These are phyloP conservation scores for Pseudomicrostroma phylloplanum DNA, from an alignment of 1,284 basidiomycete genomes.

Conservation along the genomic window DNA sequence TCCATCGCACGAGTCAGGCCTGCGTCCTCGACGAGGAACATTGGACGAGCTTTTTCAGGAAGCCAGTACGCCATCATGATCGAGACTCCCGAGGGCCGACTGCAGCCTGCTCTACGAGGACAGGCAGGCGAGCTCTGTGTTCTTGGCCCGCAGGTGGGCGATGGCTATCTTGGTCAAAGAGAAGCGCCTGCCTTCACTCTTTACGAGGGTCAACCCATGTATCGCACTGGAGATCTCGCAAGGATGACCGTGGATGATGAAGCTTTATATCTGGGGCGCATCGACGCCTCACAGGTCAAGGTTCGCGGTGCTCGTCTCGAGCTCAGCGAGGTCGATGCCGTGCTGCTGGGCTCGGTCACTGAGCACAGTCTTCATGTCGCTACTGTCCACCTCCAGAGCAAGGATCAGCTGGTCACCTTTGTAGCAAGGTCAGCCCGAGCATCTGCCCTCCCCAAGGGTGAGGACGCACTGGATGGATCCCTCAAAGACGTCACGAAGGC, in stretches of 20 bases:
- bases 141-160: slow-evolving; percentile 39
- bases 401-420: slow-evolving; percentile 8
- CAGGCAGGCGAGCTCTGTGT: slow-evolving; percentile 43
- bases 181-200: slow-evolving; percentile 27
- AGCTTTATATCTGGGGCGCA: slow-evolving; percentile 41
- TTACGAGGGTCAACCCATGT: slow-evolving; percentile 21
- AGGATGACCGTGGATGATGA: slow-evolving; percentile 27
- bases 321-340: slow-evolving; percentile 39
- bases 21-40: slow-evolving; percentile 22
- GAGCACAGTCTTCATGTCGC: slow-evolving; percentile 1
- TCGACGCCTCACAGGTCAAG: slow-evolving; percentile 43
- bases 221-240: slow-evolving; percentile 44
- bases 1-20: slow-evolving; percentile 35
- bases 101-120: slow-evolving; percentile 30
- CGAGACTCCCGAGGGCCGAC: slow-evolving; percentile 12
- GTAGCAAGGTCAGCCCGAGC: not conserved
- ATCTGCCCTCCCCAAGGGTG: not conserved
- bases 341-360: not conserved
- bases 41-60: slow-evolving; percentile 40
- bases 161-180: slow-evolving; percentile 24
- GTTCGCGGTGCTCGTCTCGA: slow-evolving; percentile 45
- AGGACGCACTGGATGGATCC: not conserved
- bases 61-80: slow-evolving; percentile 36
- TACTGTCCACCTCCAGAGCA: not conserved
- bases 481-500: not conserved